A percentile compares a stretch with the other conserved stretches of the same genome.
phyloP scores from a whole-genome alignment of 2,329 filamentous ascomycete genomes.

The Gaeumannomyces tritici region DNA sequence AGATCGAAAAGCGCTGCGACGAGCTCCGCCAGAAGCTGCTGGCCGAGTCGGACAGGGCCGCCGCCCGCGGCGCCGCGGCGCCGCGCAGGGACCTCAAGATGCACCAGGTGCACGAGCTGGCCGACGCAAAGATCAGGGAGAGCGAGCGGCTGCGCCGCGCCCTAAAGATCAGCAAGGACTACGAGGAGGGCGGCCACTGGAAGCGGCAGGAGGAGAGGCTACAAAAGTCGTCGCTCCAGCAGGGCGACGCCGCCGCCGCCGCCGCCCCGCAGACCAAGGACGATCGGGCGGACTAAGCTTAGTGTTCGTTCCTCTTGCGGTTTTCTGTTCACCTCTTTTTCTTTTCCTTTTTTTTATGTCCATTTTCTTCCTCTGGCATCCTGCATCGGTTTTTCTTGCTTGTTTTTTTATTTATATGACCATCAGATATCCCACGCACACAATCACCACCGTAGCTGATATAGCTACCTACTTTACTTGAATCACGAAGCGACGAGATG shows the following conservation, averaged over 20 bases:
- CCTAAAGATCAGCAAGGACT: constrained; percentile 76
- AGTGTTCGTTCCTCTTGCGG: background rate
- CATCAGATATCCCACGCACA: background rate
- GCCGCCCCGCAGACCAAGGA: background rate
- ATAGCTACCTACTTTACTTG: background rate
- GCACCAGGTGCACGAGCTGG: constrained; percentile 93
- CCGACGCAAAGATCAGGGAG: constrained; percentile 92
- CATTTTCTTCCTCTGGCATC: too few relatives aligned
- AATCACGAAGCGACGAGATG: background rate
- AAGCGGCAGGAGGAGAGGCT: constrained; percentile 68
- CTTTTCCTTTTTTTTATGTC: too few relatives aligned
- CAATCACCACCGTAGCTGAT: background rate
- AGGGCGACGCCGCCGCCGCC: too few relatives aligned
- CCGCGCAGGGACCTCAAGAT: constrained; percentile 60
- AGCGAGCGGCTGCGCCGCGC: constrained; percentile 81
- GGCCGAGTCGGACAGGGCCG: constrained; percentile 39
- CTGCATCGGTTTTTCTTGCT: background rate
- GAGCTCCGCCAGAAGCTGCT: constrained; percentile 55
- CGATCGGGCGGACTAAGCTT: background rate
- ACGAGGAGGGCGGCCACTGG: constrained; percentile 82
- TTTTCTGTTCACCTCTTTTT: too few relatives aligned
- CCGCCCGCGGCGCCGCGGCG: constrained; percentile 20
- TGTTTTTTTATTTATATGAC: background rate
- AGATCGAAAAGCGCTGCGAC: constrained; percentile 73
- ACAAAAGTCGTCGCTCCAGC: constrained; percentile 31